These are phyloP conservation scores for Rhizopogon vulgaris DNA, from an alignment of 768 basidiomycete species.

Conservation along the genomic window DNA sequence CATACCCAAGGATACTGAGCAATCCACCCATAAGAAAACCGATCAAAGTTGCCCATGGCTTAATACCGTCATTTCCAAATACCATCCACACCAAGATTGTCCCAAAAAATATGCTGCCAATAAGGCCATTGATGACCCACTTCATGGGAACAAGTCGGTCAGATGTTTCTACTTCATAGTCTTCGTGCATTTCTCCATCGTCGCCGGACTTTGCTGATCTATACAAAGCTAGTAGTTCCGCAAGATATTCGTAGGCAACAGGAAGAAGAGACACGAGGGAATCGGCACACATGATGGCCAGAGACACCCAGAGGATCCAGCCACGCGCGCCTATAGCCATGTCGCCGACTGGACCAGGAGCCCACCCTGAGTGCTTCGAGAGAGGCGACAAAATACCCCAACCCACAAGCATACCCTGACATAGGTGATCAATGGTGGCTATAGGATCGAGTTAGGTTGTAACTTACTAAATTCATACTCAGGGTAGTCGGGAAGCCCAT, in stretches of 20 bases:
- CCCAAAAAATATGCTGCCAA: conserved; percentile 56
- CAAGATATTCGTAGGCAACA: conserved; percentile 51
- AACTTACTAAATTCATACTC: conserved; percentile 78
- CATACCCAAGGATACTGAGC: conserved; percentile 83
- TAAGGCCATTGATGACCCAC: conserved; percentile 74
- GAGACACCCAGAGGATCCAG: conserved; percentile 94
- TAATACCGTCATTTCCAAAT: conserved; percentile 88
- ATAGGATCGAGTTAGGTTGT: neutral
- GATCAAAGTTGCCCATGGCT: conserved; percentile 89
- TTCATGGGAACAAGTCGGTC: conserved; percentile 73
- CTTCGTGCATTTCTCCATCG: conserved; percentile 25
- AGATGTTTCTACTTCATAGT: conserved; percentile 68
- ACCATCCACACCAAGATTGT: conserved; percentile 81
- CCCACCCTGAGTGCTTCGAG: conserved; percentile 80
- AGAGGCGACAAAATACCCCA: conserved; percentile 94
- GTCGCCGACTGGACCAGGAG: conserved; percentile 85
- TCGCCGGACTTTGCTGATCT: conserved; percentile 20
- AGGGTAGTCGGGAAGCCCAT: conserved; percentile 96
- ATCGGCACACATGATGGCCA: conserved; percentile 95
- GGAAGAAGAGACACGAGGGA: conserved; percentile 82
- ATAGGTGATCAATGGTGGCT: neutral
- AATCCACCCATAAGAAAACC: conserved; percentile 80
- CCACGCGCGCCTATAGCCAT: conserved; percentile 87
- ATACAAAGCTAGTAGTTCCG: conserved; percentile 25
- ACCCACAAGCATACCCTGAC: conserved; percentile 90